Base-by-base conservation (phyloP, 306 rosid species). In the Prunus persica region DNA sequence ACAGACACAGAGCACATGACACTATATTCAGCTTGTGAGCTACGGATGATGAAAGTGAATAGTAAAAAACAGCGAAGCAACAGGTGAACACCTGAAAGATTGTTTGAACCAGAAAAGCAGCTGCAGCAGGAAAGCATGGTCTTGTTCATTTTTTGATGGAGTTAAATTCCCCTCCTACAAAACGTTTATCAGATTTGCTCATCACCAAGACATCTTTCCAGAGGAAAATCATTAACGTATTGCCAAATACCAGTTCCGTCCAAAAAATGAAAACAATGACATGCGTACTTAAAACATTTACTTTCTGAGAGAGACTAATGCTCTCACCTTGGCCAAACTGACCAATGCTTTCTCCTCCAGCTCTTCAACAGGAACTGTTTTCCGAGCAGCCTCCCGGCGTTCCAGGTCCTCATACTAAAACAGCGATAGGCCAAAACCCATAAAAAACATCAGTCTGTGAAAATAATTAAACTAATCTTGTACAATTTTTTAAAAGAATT, bases 31-130 rank as follows among this genome's bases (percentile, higher is more conserved):
- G 47, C 56, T 46, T 32, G 67, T 72, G 41, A 49, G 50, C 54
- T 28, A 54, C 71, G 24, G n/a, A 71, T 46, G 56, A 46, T 20
- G 19, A 52, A 60, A 55, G 34, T 22, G 16, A 16, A 51, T 60
- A 64, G 69, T 34, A 5, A 61, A 34, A 43, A 19, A 70, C 15
- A 64, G 22, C 12, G 61, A 80, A 69, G 56, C 66, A 82, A 73
- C 3, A 28, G 69, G 28, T 64, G 55, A 51, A 80, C 72, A 94
- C 98, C 97, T 94, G 93, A 94, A 94, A 74, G 93, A 92, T 81
- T 71, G 83, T 68, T 91, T 94, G 91, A 91, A 94, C 97, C 98
- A 94, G 91, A 86, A 94, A 82, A 94, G 95, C 76, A 94, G 90
- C 86, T 91, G 97, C 86, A 90, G 87, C 70, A 94, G 89, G 84